A percentile compares a stretch with the other conserved stretches of the same genome.
These are phyloP conservation scores for Chytriomyces hyalinus DNA, from an alignment of 192 early-diverging fungal species.

Conservation along the genomic window DNA sequence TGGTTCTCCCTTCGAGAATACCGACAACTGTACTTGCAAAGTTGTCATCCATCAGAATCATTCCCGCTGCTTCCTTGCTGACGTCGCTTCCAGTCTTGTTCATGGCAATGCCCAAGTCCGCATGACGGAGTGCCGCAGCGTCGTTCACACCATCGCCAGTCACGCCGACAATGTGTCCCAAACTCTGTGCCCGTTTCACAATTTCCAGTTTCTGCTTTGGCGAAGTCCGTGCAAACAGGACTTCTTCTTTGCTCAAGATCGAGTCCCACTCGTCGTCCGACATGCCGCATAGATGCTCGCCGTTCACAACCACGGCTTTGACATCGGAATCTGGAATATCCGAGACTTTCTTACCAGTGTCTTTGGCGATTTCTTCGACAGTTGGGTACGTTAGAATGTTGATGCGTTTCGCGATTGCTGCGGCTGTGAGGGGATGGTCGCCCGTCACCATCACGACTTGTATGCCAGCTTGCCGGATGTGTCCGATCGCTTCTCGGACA, in stretches of 20 bases:
- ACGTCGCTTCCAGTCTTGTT: constrained; percentile 94
- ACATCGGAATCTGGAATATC: constrained; percentile 73
- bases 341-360: not conserved
- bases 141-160: constrained; percentile 98
- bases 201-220: constrained; percentile 96
- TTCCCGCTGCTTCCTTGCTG: constrained; percentile 82
- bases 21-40: constrained; percentile 91
- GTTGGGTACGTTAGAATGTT: constrained; percentile 61
- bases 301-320: constrained; percentile 79
- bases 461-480: constrained; percentile 86
- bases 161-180: constrained; percentile 94
- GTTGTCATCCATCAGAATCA: constrained; percentile 97
- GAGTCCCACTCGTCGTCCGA: constrained; percentile 81
- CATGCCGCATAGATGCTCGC: constrained; percentile 73
- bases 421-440: constrained; percentile 94
- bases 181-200: constrained; percentile 82
- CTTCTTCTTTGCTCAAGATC: constrained; percentile 77
- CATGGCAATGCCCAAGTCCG: constrained; percentile 97
- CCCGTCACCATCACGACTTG: constrained; percentile 97
- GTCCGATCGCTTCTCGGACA: constrained; percentile 87
- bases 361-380: constrained; percentile 21
- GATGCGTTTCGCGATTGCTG: constrained; percentile 86
- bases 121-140: constrained; percentile 90
- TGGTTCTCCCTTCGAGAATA: constrained; percentile 77
- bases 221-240: constrained; percentile 92